Evolutionary conservation across 345 rosid genomes (phyloP).

Genomic region (rapeseed (Brassica napus)): DNA sequence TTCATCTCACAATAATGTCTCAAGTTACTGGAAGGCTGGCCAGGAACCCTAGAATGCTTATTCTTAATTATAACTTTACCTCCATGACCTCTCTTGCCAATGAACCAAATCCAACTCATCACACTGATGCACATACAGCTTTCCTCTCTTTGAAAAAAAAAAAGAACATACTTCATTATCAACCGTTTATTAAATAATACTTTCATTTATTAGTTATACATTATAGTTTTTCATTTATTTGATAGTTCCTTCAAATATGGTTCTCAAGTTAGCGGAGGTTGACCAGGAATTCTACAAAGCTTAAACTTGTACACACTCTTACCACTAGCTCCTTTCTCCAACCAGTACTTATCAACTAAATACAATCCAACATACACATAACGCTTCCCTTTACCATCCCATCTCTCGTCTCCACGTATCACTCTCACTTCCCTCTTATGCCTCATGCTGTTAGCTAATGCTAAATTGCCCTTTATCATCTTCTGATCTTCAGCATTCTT

Average conservation of each 20-base stretch:
- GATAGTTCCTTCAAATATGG: not conserved
- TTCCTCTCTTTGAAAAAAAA: not conserved
- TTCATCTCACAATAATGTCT: not conserved
- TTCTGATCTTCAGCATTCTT: conserved; percentile 74
- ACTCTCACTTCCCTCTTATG: conserved; percentile 66
- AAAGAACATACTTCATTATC: not conserved
- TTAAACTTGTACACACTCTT: conserved; percentile 67
- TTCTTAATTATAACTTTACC: conserved; percentile 68
- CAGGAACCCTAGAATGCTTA: conserved; percentile 51
- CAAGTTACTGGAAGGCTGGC: conserved; percentile 46
- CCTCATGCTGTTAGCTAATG: conserved; percentile 55
- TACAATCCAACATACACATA: conserved; percentile 83
- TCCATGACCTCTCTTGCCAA: conserved; percentile 55
- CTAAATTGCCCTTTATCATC: conserved; percentile 72
- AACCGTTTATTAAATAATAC: too few relatives aligned
- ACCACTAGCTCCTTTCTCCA: conserved; percentile 55
- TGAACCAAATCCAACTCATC: not conserved
- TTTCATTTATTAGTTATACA: not conserved
- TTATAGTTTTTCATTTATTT: not conserved
- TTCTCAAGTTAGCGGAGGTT: not conserved
- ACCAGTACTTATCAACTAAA: conserved; percentile 57
- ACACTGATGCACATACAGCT: not conserved
- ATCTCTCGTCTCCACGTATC: conserved; percentile 57
- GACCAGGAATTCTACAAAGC: conserved; percentile 49
- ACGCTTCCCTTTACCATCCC: conserved; percentile 33